Conservation (phyloP, 1,284 basidiomycete species). For the Cryptococcus floricola region DNA sequence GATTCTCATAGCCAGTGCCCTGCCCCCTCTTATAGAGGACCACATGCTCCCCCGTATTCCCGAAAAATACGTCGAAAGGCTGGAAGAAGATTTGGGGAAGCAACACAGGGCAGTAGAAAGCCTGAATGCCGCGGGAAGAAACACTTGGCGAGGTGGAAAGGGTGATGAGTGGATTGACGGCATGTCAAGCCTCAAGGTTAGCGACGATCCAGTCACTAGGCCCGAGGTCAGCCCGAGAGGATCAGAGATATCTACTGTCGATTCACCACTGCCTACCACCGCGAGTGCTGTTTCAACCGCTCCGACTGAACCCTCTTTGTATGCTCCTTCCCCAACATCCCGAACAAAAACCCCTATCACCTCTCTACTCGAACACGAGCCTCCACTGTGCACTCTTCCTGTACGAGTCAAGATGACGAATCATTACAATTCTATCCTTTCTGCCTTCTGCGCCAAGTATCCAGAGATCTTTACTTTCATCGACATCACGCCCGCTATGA, state of each 20-base stretch:
- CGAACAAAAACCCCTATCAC: constrained; percentile 26
- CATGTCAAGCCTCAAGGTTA: constrained; percentile 19
- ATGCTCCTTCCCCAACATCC: neutral
- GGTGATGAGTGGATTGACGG: constrained; percentile 14
- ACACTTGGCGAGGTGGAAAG: neutral
- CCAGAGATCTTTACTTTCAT: constrained; percentile 33
- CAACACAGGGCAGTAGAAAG: constrained; percentile 10
- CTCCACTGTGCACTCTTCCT: constrained; percentile 38
- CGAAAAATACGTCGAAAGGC: constrained; percentile 42
- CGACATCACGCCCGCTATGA: constrained; percentile 36
- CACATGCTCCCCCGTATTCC: constrained; percentile 35
- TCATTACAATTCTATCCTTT: constrained; percentile 29
- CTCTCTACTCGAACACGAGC: constrained; percentile 28
- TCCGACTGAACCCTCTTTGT: neutral
- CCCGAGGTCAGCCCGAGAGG: neutral
- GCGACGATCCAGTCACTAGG: constrained; percentile 10
- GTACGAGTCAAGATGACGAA: constrained; percentile 38
- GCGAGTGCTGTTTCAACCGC: neutral
- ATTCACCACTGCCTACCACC: neutral
- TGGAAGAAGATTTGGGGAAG: constrained; percentile 30
- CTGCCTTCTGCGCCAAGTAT: constrained; percentile 28
- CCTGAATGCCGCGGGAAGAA: neutral
- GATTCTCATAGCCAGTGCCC: constrained; percentile 34
- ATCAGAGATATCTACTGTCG: neutral
- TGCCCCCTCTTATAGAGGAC: constrained; percentile 44